Conservation (phyloP, 2,329 filamentous ascomycete species). For the Aspergillus neoniger region DNA sequence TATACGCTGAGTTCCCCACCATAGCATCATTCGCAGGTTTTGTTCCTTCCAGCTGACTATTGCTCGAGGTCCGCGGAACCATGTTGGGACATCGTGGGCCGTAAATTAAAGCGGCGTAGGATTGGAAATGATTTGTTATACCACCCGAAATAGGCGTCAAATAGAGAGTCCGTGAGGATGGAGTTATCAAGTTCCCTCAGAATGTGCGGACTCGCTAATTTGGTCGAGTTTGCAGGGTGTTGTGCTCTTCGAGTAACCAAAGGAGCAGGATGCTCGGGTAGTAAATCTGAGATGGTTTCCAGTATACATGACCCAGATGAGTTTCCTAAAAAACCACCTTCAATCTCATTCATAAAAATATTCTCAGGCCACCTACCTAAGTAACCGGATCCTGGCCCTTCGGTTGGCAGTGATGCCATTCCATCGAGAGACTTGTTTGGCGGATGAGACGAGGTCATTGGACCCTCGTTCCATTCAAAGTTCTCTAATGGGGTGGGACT, state of each 20-base stretch:
- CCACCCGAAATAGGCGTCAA: constrained; percentile 30
- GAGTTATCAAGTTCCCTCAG: constrained; percentile 8
- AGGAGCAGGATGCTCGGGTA: constrained; percentile 7
- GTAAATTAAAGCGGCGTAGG: constrained; percentile 25
- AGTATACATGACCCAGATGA: constrained; percentile 19
- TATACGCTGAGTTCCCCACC: constrained; percentile 23
- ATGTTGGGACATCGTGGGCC: constrained; percentile 15
- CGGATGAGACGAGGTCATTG: constrained; percentile 1
- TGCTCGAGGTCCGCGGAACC: constrained; percentile 24
- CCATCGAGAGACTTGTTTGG: constrained; percentile 15
- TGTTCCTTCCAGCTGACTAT: constrained; percentile 27
- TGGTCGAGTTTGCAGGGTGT: background rate
- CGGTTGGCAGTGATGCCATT: constrained; percentile 18
- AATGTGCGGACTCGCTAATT: constrained; percentile 1
- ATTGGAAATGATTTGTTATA: constrained; percentile 32
- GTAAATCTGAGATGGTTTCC: constrained; percentile 15
- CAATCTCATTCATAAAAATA: background rate
- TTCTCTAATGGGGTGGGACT: constrained; percentile 4
- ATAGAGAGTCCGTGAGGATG: constrained; percentile 16
- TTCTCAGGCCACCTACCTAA: constrained; percentile 10
- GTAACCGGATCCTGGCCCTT: constrained; percentile 15
- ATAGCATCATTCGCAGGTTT: constrained; percentile 26
- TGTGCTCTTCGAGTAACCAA: background rate
- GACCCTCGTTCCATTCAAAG: constrained; percentile 21
- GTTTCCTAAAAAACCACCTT: constrained; percentile 11